Percentiles rank a stretch among this genome's conserved stretches.
phyloP scores from a whole-genome alignment of 192 early-diverging fungal species.

The Coemansia sp. region DNA sequence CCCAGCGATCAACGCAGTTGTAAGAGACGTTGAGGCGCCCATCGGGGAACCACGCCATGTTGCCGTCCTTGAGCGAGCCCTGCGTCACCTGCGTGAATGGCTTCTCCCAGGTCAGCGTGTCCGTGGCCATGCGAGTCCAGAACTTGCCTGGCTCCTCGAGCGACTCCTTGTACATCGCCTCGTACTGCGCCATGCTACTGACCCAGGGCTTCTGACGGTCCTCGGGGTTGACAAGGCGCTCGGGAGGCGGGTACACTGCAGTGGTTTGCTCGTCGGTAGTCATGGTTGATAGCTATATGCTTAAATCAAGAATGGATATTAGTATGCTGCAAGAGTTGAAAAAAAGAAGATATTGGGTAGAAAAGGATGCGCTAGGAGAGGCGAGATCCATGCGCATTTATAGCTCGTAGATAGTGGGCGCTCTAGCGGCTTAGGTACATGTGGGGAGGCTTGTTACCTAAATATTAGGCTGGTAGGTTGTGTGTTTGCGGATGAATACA shows the following conservation, averaged over 20 bases:
- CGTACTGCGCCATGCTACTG: conserved; percentile 75
- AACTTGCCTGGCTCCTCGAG: conserved; percentile 78
- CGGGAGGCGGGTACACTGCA: conserved; percentile 57
- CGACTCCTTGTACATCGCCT: conserved; percentile 75
- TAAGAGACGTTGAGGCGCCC: conserved; percentile 90
- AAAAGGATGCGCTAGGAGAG: not conserved
- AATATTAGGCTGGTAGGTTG: conserved; percentile 1
- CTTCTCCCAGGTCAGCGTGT: conserved; percentile 78
- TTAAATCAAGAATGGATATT: not conserved
- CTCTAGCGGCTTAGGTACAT: not conserved
- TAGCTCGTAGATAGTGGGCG: not conserved
- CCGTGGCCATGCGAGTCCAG: conserved; percentile 81
- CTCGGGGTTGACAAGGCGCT: conserved; percentile 61
- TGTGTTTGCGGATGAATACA: not conserved
- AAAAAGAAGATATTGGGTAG: not conserved
- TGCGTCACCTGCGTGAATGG: conserved; percentile 71
- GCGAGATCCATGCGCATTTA: not conserved
- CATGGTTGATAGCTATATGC: conserved; percentile 13
- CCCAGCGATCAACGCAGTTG: conserved; percentile 97
- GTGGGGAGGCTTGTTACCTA: not conserved
- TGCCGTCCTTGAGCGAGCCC: conserved; percentile 78
- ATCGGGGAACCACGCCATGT: conserved; percentile 92
- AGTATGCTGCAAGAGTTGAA: not conserved
- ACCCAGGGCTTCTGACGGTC: conserved; percentile 66
- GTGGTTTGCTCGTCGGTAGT: conserved; percentile 35